Percentiles rank a stretch among this genome's conserved stretches.
These are phyloP conservation scores for Ettlia oleoabundans DNA, from an alignment of 139 green algal species.

Conservation along the genomic window DNA sequence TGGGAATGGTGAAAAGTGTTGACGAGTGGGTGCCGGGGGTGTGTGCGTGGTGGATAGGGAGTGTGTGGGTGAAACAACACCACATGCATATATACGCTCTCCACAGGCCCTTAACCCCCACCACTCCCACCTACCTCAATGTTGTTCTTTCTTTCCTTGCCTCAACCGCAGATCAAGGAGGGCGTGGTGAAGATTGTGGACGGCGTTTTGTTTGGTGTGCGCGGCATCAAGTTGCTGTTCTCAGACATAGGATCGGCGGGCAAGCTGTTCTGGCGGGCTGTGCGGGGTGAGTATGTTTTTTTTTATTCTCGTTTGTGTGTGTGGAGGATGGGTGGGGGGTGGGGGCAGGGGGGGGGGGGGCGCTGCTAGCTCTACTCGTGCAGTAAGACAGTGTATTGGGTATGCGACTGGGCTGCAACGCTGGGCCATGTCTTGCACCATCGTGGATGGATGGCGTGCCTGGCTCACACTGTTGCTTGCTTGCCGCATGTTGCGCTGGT, in stretches of 20 bases:
- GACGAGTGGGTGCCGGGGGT: background rate
- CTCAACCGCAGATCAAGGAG: constrained; percentile 61
- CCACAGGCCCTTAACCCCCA: background rate
- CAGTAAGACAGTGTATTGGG: too few species aligned
- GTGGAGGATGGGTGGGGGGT: too few species aligned
- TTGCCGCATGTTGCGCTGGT: too few species aligned
- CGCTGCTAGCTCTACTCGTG: too few species aligned
- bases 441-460: too few species aligned
- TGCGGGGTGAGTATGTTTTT: constrained; percentile 38
- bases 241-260: constrained; percentile 68
- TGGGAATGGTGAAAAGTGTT: too few species aligned
- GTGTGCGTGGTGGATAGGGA: background rate
- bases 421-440: too few species aligned
- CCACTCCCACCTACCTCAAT: too few species aligned
- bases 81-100: background rate
- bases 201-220: constrained; percentile 80
- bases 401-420: too few species aligned
- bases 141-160: background rate
- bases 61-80: background rate
- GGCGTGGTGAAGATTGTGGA: constrained; percentile 65
- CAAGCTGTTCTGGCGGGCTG: constrained; percentile 79
- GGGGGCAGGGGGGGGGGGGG: too few species aligned
- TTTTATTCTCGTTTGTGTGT: too few species aligned
- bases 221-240: constrained; percentile 83
- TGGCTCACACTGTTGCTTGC: too few species aligned